These are phyloP conservation scores for Candida argentea DNA, from an alignment of 805 yeast species.

Conservation along the genomic window DNA sequence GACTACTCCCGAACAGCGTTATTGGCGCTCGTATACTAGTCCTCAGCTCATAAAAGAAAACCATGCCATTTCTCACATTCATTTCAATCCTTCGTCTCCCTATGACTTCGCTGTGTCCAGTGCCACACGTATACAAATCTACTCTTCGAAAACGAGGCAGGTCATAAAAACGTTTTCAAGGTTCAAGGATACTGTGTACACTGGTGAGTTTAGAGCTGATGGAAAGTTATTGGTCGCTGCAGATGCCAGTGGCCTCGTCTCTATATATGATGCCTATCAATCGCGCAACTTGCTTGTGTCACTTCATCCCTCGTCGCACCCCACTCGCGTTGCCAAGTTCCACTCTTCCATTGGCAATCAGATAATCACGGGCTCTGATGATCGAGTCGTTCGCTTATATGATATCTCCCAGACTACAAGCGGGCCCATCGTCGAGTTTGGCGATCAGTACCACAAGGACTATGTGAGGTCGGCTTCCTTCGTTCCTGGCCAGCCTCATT, in stretches of 20 bases:
- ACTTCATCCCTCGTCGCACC: slow-evolving; percentile 73
- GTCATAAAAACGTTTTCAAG: slow-evolving; percentile 77
- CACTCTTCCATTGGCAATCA: slow-evolving; percentile 70
- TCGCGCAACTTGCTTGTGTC: slow-evolving; percentile 75
- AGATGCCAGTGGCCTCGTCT: slow-evolving; percentile 90
- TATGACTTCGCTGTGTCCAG: slow-evolving; percentile 91
- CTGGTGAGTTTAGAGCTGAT: slow-evolving; percentile 85
- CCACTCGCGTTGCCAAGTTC: slow-evolving; percentile 90
- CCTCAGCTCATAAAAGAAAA: slow-evolving; percentile 91
- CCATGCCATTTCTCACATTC: slow-evolving; percentile 80
- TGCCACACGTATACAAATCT: slow-evolving; percentile 83
- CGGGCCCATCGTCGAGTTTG: slow-evolving; percentile 60
- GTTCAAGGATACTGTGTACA: slow-evolving; percentile 85
- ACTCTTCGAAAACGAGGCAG: slow-evolving; percentile 89
- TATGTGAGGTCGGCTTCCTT: slow-evolving; percentile 78
- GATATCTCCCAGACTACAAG: slow-evolving; percentile 67
- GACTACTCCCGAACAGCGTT: slow-evolving; percentile 86
- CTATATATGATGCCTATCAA: slow-evolving; percentile 74
- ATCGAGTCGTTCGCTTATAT: slow-evolving; percentile 75
- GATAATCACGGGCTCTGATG: slow-evolving; percentile 84
- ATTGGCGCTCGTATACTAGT: slow-evolving; percentile 79
- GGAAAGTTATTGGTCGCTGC: slow-evolving; percentile 90
- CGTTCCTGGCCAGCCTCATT: slow-evolving; percentile 63
- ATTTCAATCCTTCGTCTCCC: slow-evolving; percentile 78
- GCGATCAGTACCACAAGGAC: slow-evolving; percentile 64